A percentile compares a stretch with the other conserved stretches of the same genome.
Evolutionary conservation across 2,329 filamentous ascomycete species (phyloP).

Genomic region (Colletotrichum liaoningense): DNA sequence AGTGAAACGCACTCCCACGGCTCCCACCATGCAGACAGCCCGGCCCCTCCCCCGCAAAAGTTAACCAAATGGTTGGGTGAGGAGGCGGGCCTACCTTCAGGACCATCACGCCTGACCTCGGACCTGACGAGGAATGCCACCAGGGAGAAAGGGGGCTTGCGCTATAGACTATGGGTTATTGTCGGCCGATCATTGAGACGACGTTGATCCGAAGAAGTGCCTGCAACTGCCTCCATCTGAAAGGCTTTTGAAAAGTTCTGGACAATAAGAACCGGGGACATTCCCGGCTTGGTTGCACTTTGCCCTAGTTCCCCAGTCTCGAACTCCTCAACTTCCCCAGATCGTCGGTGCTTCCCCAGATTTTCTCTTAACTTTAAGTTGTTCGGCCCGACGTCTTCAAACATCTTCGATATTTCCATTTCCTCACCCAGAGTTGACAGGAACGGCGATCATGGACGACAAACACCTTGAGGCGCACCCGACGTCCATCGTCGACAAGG

Average conservation of each 20-base stretch:
- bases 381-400: not conserved
- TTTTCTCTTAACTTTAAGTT: not conserved
- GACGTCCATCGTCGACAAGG: slow-evolving; percentile 17
- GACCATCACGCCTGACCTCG: not conserved
- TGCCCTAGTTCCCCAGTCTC: slow-evolving; percentile 26
- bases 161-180: not conserved
- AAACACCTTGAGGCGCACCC: slow-evolving; percentile 19
- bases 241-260: not conserved
- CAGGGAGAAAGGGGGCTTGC: not conserved
- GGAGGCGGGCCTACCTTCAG: not conserved
- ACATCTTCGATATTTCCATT: not conserved
- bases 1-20: slow-evolving; percentile 19
- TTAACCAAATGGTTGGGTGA: slow-evolving; percentile 8
- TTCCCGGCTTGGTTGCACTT: slow-evolving; percentile 5
- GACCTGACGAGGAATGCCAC: not conserved
- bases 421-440: not conserved
- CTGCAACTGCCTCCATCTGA: not conserved
- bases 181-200: slow-evolving; percentile 19
- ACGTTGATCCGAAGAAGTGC: slow-evolving; percentile 31
- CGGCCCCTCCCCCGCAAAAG: slow-evolving; percentile 19
- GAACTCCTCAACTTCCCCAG: slow-evolving; percentile 14
- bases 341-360: slow-evolving; percentile 16
- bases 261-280: slow-evolving; percentile 26
- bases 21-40: slow-evolving; percentile 11
- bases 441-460: not conserved